Evolutionary conservation across 2,329 filamentous ascomycete species (phyloP), one percentile per base, ranked within the genome.

Genomic region (Fusarium secorum): DNA sequence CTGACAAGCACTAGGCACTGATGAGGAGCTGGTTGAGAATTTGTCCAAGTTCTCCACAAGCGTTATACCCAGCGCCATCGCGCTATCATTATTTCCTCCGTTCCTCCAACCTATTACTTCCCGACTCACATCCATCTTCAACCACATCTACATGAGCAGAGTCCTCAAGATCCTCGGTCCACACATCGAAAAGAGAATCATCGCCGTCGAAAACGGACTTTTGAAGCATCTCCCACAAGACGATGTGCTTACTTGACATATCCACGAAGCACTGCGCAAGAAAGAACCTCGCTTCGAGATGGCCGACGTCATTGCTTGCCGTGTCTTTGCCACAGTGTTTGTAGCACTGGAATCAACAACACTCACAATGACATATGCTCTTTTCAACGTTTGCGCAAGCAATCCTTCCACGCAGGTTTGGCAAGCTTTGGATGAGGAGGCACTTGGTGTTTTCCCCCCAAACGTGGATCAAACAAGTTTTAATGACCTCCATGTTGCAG

Each of bases 181-280:
- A 0, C 39, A 42, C 5, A 42, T 55, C 2, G 22, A 41, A 11
- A 17, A 7, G 3, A 42, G 30, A 4, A 55, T 59, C 4, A 13
- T 14, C 9, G 28, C 30, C 14, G 1, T 59, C 1, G 56, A 59
- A 3, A 33, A 7, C 3, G 46, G 28, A 1, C 1, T 20, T 0
- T 11, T 24, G 1, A 41, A 28, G 1, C 3, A 13, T 2, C 5
- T 15, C 0, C 9, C 28, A 0, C 14, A 26, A 7, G n/a, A 55
- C 1, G 28, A 59, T 11, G 53, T 60, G 0, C 24, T 66, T n/a
- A 53, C 53, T 1, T 66, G 63, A 60, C 53, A 65, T 1, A 65
- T 53, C 4, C 22, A 60, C 17, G 60, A 60, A 33, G 39, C 60
- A 0, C 28, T 66, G 3, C 45, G 63, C 1, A 65, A 53, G 20